Percentiles rank a stretch among this genome's conserved stretches.
Conservation (phyloP, 2,329 filamentous ascomycete species). For the Fonsecaea monophora region DNA sequence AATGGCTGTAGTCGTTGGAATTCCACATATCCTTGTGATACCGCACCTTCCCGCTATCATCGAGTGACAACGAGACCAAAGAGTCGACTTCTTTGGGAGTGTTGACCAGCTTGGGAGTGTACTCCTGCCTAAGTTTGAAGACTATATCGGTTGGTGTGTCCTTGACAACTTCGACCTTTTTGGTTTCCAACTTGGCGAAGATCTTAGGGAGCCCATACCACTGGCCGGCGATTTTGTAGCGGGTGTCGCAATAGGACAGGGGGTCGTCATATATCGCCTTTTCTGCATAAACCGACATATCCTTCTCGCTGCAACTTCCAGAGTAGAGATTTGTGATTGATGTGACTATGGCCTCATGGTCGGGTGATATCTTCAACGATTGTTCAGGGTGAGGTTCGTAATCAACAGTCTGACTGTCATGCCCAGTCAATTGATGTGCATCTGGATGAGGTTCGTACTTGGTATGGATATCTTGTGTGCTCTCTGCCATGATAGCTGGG, state of each 20-base stretch:
- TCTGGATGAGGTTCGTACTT: constrained; percentile 40
- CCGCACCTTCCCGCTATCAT: constrained; percentile 51
- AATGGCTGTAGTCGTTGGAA: constrained; percentile 57
- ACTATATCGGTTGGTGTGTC: constrained; percentile 50
- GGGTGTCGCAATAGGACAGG: constrained; percentile 58
- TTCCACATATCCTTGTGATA: constrained; percentile 62
- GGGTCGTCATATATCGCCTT: constrained; percentile 58
- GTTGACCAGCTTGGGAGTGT: constrained; percentile 51
- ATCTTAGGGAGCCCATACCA: constrained; percentile 40
- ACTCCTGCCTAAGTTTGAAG: constrained; percentile 59
- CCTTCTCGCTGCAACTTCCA: constrained; percentile 55
- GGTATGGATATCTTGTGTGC: constrained; percentile 34
- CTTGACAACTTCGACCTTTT: constrained; percentile 52
- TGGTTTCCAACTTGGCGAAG: constrained; percentile 44
- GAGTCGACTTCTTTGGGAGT: constrained; percentile 50
- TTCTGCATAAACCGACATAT: constrained; percentile 58
- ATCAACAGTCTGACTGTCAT: constrained; percentile 47
- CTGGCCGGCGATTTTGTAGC: constrained; percentile 58
- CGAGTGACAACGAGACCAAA: constrained; percentile 51
- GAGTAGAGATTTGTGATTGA: constrained; percentile 55
- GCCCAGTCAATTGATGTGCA: constrained; percentile 38
- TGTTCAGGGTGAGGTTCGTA: constrained; percentile 52
- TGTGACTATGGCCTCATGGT: constrained; percentile 51
- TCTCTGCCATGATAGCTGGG: neutral
- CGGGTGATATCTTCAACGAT: constrained; percentile 45